Percentiles rank a stretch among this genome's conserved stretches.
These are phyloP conservation scores for Monocercomonoides exilis DNA, from an alignment of 78 protist species.

Conservation along the genomic window DNA sequence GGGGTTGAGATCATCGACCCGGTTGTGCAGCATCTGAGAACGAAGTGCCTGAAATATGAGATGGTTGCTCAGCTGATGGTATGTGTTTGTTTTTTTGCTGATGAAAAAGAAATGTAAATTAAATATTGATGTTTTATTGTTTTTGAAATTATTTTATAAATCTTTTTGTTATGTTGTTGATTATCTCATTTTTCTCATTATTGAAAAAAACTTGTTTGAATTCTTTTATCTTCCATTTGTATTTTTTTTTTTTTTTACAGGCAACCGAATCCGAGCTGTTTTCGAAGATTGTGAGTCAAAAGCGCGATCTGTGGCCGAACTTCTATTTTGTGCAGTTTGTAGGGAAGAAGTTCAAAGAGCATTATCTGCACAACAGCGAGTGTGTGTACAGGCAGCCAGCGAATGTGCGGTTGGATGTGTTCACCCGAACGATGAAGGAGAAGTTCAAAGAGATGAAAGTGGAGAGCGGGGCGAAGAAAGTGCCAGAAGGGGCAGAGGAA, in stretches of 20 bases:
- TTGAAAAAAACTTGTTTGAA: neutral
- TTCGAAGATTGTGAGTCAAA: neutral
- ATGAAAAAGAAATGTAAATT: neutral
- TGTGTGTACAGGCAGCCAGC: neutral
- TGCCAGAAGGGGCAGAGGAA: neutral
- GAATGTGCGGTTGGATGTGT: neutral
- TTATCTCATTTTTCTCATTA: too few species aligned
- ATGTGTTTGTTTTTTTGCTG: too few species aligned
- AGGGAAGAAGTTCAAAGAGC: neutral
- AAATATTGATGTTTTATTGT: neutral
- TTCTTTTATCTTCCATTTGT: neutral
- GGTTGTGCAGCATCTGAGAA: neutral
- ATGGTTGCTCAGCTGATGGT: neutral
- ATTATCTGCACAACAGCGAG: neutral
- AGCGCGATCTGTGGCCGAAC: neutral
- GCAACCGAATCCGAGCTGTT: neutral
- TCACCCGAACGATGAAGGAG: neutral
- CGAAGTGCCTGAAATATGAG: neutral
- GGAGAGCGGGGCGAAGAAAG: neutral
- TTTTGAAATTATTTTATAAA: too few species aligned
- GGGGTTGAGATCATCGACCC: neutral
- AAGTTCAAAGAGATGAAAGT: neutral
- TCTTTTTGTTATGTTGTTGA: too few species aligned
- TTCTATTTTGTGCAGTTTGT: neutral
- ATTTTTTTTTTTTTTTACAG: neutral